A percentile compares a stretch with the other conserved stretches of the same genome.
These are phyloP conservation scores for Jackrogersella multiformis DNA, from an alignment of 495 filamentous ascomycete species.

Conservation along the genomic window DNA sequence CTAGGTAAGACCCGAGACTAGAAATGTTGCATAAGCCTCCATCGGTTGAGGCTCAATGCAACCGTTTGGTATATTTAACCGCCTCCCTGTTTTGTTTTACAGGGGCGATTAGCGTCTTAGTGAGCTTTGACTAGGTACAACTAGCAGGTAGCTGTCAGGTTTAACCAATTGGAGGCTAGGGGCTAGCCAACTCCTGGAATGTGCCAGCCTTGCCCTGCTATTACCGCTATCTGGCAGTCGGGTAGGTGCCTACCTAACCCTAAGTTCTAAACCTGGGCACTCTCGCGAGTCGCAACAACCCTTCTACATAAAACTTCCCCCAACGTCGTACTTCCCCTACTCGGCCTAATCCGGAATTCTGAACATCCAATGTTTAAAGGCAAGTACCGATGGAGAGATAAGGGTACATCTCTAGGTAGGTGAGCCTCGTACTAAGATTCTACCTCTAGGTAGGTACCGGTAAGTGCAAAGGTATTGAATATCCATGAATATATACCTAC, in stretches of 20 bases:
- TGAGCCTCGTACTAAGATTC: too few species aligned
- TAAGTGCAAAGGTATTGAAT: neutral
- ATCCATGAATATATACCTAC: too few species aligned
- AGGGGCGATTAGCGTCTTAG: slow-evolving; percentile 20
- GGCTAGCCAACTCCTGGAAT: slow-evolving; percentile 33
- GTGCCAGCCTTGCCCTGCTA: slow-evolving; percentile 17
- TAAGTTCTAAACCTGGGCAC: too few species aligned
- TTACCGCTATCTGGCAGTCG: slow-evolving; percentile 6
- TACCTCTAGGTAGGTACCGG: neutral
- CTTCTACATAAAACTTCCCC: slow-evolving; percentile 31
- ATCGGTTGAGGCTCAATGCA: slow-evolving; percentile 39
- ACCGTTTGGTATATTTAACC: slow-evolving; percentile 20
- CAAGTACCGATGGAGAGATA: slow-evolving; percentile 8
- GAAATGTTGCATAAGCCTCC: slow-evolving; percentile 40
- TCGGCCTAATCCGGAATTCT: slow-evolving; percentile 3
- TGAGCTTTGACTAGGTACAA: neutral
- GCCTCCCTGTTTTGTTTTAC: slow-evolving; percentile 38
- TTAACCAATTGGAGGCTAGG: slow-evolving; percentile 25
- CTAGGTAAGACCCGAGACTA: slow-evolving; percentile 25
- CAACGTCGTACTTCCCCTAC: slow-evolving; percentile 16
- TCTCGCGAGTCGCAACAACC: slow-evolving; percentile 2
- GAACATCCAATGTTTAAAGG: slow-evolving; percentile 24
- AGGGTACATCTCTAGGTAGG: too few species aligned
- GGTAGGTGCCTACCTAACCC: too few species aligned
- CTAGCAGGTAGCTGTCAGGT: neutral